These are phyloP conservation scores for Megacollybia marginata DNA, from an alignment of 768 basidiomycete genomes.

Conservation along the genomic window DNA sequence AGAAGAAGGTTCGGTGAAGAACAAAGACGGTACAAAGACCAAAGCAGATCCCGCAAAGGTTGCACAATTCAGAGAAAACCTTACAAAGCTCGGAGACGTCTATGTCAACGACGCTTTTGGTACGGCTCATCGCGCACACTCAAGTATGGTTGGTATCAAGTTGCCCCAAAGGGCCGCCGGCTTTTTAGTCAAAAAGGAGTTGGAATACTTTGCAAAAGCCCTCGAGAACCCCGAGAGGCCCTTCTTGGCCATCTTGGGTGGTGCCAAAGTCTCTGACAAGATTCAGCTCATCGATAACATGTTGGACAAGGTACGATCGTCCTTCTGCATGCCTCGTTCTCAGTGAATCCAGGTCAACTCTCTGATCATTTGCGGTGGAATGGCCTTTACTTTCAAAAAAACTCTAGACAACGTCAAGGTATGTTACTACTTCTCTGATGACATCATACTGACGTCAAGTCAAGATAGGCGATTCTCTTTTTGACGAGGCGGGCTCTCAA, in stretches of 20 bases:
- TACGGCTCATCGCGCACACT: conserved; percentile 97
- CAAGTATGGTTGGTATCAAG: conserved; percentile 96
- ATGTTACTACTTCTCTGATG: conserved; percentile 1
- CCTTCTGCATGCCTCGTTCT: background rate
- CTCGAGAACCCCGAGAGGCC: conserved; percentile 91
- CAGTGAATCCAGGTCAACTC: conserved; percentile 66
- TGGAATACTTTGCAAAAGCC: conserved; percentile 98
- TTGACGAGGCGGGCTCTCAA: conserved; percentile 80
- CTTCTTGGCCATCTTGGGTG: conserved; percentile 97
- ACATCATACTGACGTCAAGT: conserved; percentile 3
- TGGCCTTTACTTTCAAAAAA: conserved; percentile 99
- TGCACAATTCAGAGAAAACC: conserved; percentile 74
- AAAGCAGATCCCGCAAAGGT: conserved; percentile 86
- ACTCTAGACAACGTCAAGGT: conserved; percentile 74
- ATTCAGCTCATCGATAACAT: conserved; percentile 98
- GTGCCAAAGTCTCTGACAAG: conserved; percentile 98
- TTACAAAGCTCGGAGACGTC: conserved; percentile 90
- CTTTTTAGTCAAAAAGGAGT: conserved; percentile 97
- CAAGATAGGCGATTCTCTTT: conserved; percentile 92
- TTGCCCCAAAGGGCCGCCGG: conserved; percentile 89
- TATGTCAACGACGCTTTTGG: conserved; percentile 99
- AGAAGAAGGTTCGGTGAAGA: conserved; percentile 92
- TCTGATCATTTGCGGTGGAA: conserved; percentile 94
- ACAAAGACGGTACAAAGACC: conserved; percentile 89
- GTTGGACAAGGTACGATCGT: conserved; percentile 77